Evolutionary conservation across 805 yeast species (phyloP), one percentile per base, ranked within the genome.

Genomic region (Ogataea trehalophila): DNA sequence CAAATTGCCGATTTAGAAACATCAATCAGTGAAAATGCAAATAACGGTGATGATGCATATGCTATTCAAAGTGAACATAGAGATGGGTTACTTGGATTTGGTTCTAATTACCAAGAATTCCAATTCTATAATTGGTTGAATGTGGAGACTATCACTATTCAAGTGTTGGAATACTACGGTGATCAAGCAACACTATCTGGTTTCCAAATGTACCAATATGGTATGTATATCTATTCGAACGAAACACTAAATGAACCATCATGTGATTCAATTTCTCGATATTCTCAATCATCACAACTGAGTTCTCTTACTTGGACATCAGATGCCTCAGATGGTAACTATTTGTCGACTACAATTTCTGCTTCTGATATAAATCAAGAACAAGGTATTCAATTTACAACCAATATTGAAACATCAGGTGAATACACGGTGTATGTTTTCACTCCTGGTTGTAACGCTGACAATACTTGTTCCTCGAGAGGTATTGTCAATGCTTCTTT

Each of bases 361-460:
- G 50, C 66, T 8, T 51, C 63, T 8, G 61, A 59, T 6, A 60
- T 60, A n/a, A 65, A 67, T 9, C 52, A 55, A 1, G 53, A 55
- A 1, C 48, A 65, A 20, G 75, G 76, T 9, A 75, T 81, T 2
- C 71, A 74, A 1, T 82, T 83, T 59, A 73, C 74, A 47, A 88
- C 96, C 9, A 83, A 83, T 54, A 77, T 89, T 17, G 71, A 85
- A 0, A 76, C 79, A 52, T 72, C 87, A 0, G 97, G 97, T 9
- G 73, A 80, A 49, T 94, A 89, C 63, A 71, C 87, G 0, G 72
- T 94, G 22, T 70, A 79, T 44, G 57, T 91, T 43, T 84, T 79
- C 57, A 94, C 99, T 0, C 97, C 97, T 0, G 98, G 98, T 0
- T 94, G 99, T 68, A 45, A 63, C 1, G 62, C 56, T 4, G 96